Evolutionary conservation across 2,329 filamentous ascomycete species (phyloP).

Genomic region (Fusarium beomiforme): DNA sequence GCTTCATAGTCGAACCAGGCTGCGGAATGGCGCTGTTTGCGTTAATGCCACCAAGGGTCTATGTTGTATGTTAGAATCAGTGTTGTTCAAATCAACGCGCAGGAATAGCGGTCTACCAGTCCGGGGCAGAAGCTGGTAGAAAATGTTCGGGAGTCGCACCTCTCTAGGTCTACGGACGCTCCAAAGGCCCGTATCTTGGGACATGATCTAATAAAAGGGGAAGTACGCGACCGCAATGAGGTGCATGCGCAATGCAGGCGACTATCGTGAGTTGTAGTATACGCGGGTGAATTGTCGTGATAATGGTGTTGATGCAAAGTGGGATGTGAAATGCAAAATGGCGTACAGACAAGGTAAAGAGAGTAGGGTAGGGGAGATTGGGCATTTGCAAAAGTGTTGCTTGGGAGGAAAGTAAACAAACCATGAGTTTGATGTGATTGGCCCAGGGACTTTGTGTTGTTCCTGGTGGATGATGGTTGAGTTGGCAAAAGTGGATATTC

Average conservation of each 20-base stretch:
- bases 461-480: conserved; percentile 20
- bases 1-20: conserved; percentile 93
- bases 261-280: neutral
- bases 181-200: conserved; percentile 87
- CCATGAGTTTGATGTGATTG: conserved; percentile 39
- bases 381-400: conserved; percentile 48
- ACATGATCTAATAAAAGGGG: conserved; percentile 64
- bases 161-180: conserved; percentile 92
- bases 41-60: conserved; percentile 89
- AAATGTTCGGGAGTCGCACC: conserved; percentile 57
- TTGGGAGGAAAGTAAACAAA: conserved; percentile 57
- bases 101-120: neutral
- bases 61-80: conserved; percentile 40
- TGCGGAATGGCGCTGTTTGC: conserved; percentile 88
- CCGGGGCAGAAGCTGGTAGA: conserved; percentile 31
- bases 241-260: conserved; percentile 17
- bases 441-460: neutral
- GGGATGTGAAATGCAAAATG: conserved; percentile 33
- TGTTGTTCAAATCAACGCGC: neutral
- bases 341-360: conserved; percentile 14
- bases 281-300: neutral
- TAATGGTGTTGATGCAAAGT: conserved; percentile 32
- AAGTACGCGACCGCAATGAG: conserved; percentile 29
- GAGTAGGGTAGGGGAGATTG: conserved; percentile 21
- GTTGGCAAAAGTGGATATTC: conserved; percentile 10